phyloP scores from a whole-genome alignment of 495 filamentous ascomycete genomes.

The Penicillium canariense region DNA sequence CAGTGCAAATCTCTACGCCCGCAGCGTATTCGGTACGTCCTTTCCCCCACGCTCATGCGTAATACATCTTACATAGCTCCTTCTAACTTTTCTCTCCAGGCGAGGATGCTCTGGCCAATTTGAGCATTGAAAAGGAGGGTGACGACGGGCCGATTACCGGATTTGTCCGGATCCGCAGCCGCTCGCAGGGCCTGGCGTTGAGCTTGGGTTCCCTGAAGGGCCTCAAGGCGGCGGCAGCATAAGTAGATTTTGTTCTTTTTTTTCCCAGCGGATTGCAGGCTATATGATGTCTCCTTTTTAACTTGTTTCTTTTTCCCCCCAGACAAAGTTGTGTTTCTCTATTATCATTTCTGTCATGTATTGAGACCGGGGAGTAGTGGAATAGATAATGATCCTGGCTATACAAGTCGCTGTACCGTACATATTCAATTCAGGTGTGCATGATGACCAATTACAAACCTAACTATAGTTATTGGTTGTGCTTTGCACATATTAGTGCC shows the following conservation, averaged over 20 bases:
- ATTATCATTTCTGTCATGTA: slow-evolving; percentile 29
- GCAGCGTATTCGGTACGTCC: slow-evolving; percentile 93
- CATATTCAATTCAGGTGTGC: background rate
- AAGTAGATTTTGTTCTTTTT: slow-evolving; percentile 30
- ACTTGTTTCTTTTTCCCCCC: slow-evolving; percentile 19
- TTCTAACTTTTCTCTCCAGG: slow-evolving; percentile 55
- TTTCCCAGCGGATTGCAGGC: slow-evolving; percentile 31
- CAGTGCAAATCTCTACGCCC: slow-evolving; percentile 95
- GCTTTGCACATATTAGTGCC: background rate
- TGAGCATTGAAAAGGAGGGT: slow-evolving; percentile 97
- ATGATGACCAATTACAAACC: background rate
- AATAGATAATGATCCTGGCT: slow-evolving; percentile 27
- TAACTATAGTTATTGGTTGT: background rate
- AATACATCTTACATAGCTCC: slow-evolving; percentile 7
- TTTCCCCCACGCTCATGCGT: background rate
- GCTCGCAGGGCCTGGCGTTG: slow-evolving; percentile 91
- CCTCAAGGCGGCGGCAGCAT: slow-evolving; percentile 60
- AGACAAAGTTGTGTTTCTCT: slow-evolving; percentile 35
- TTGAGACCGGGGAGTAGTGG: slow-evolving; percentile 28
- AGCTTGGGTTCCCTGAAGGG: slow-evolving; percentile 95
- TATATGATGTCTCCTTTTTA: slow-evolving; percentile 29
- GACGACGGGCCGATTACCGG: slow-evolving; percentile 94
- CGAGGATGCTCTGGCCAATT: slow-evolving; percentile 96
- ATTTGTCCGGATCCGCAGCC: slow-evolving; percentile 98
- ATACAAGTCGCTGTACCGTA: background rate